Base-by-base conservation (phyloP, 805 yeast genomes). In the Candida yuanshanica region DNA sequence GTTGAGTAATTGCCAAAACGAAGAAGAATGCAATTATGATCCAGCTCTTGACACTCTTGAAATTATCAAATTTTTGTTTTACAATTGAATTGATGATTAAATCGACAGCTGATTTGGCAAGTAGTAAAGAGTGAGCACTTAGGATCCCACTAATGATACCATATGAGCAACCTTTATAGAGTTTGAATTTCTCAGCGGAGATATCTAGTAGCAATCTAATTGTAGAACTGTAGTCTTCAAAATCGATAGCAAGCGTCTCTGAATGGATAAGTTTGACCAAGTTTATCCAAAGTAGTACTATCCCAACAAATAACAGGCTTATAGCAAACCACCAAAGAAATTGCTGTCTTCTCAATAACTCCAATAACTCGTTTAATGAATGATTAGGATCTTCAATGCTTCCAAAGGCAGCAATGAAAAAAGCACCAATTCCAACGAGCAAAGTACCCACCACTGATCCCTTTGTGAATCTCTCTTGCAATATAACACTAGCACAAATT, bases 101-200 rank as follows among this genome's bases (percentile, higher is more conserved):
- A 52, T 85, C 95, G 17, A 88, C 83, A 0, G 85, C 74, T 1
- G 89, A 77, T 60, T 88, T 88, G n/a, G 95, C 95, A 62, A 87
- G 71, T 43, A 89, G 68, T 37, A 89, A 70, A 2, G 95, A 84
- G 56, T 86, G 95, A 0, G 95, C 95, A 1, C 95, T 83, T 36
- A 88, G 65, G 0, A 81, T 75, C 2, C 96, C 96, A 36, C 88
- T 77, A 5, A 79, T 65, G 16, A 77, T 53, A 2, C 95, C 95
- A 58, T 70, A 83, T 11, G 75, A 57, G 5, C 77, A 56, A 1
- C 95, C 95, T 48, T 72, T 74, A 10, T 66, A 44, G 39, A 69
- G 64, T 23, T 51, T 49, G 36, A 52, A 48, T 21, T 45, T 34
- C 2, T 45, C 47, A 4, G 7, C 23, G 2, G 11, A 10, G 13